These are phyloP conservation scores for Apophysomyces sp. DNA, from an alignment of 371 early-diverging fungal genomes.

Conservation along the genomic window DNA sequence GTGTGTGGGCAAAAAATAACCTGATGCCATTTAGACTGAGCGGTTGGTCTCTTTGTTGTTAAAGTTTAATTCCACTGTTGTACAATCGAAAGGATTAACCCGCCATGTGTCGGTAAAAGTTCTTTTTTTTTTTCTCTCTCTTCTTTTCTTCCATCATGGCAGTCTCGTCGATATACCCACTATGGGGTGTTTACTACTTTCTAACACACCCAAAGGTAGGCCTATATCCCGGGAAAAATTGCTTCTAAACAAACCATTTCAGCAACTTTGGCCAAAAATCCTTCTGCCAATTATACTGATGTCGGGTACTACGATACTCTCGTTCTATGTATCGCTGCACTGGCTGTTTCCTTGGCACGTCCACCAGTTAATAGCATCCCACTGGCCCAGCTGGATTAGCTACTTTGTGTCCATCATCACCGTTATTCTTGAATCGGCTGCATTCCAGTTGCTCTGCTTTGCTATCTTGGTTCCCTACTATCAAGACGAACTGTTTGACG, in stretches of 20 bases:
- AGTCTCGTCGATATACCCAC: slow-evolving; percentile 37
- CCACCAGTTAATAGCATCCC: slow-evolving; percentile 37
- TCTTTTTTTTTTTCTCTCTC: background rate
- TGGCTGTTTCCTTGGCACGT: slow-evolving; percentile 26
- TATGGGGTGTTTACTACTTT: slow-evolving; percentile 40
- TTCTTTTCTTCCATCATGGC: slow-evolving; percentile 6
- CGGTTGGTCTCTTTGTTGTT: background rate
- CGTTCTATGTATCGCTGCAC: slow-evolving; percentile 23
- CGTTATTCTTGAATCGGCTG: slow-evolving; percentile 42
- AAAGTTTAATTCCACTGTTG: background rate
- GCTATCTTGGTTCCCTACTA: slow-evolving; percentile 49
- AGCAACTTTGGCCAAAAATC: slow-evolving; percentile 32
- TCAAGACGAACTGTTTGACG: slow-evolving; percentile 50
- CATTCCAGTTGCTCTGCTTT: slow-evolving; percentile 45
- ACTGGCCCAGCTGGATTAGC: slow-evolving; percentile 52
- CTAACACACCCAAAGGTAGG: slow-evolving; percentile 45
- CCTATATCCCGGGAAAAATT: background rate
- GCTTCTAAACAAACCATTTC: background rate
- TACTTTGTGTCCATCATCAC: slow-evolving; percentile 43
- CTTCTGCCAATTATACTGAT: slow-evolving; percentile 26
- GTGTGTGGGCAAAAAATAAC: too few species aligned
- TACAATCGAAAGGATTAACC: background rate
- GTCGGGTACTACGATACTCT: slow-evolving; percentile 20
- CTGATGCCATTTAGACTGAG: background rate
- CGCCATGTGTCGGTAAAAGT: background rate